Base-by-base conservation (phyloP, 805 yeast species). In the Starmerella sirachaensis region DNA sequence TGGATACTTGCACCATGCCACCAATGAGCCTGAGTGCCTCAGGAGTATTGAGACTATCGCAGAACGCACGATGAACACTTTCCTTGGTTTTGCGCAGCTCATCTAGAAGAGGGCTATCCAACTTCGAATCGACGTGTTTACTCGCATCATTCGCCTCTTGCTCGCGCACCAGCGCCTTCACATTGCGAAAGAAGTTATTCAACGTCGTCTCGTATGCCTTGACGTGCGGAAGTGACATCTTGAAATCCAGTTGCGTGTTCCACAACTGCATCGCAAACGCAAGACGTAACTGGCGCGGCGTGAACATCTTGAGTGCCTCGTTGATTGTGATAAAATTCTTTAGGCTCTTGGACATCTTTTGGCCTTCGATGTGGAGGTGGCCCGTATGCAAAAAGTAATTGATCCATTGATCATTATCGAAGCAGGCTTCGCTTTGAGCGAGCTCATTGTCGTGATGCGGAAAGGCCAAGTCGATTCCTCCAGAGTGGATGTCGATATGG, bases 391-490 rank as follows among this genome's bases (percentile, higher is more conserved):
- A 61, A 63, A 91, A 91, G 58, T 91, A 91, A 61, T 91, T 88
- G 38, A 91, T 83, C 99, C 99, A 91, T 62, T 91, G 98, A 34
- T 73, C 62, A 60, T 81, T 77, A 55, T 82, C 85, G 58, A 68
- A 88, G 58, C 76, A 78, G 6, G 97, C 97, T 60, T 91, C 99
- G 19, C 86, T 71, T 65, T 91, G 99, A 1, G 99, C 99, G 47
- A 91, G 66, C 63, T 91, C 99, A 55, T 91, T 91, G 60, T 91
- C 99, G 62, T 91, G 99, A 59, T 91, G 99, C 3, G 99, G 99
- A 66, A 91, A 91, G 16, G 97, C 95, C 54, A 91, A 70, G 63
- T 91, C 98, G 38, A 91, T 75, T 48, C 98, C 98, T 41, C 98
- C 98, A 13, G 94, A 77, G 58, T 91, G 98, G 49, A 91, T 83